phyloP scores from a whole-genome alignment of 106 monocot genomes.

The Platanthera zijinensis region DNA sequence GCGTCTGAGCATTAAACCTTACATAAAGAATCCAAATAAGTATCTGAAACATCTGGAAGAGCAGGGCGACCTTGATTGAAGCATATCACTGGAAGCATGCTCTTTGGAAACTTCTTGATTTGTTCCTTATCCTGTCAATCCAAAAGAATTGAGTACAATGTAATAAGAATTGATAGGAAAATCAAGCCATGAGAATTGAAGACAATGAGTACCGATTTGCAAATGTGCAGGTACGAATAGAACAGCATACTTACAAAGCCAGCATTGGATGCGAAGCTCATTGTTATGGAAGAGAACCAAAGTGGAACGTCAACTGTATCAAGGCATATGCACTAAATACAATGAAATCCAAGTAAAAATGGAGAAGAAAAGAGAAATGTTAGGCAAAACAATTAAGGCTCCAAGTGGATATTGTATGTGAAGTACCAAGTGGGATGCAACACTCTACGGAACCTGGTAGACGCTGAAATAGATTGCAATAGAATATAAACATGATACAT shows the following conservation, averaged over 20 bases:
- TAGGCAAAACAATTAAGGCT: background rate
- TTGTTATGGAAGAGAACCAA: slow-evolving; percentile 42
- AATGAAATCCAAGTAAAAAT: background rate
- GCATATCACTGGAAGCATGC: slow-evolving; percentile 58
- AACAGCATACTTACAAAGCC: slow-evolving; percentile 45
- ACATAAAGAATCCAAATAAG: slow-evolving; percentile 55
- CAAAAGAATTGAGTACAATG: too few species aligned
- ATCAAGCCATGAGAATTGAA: slow-evolving; percentile 4
- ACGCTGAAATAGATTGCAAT: too few species aligned
- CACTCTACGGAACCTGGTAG: too few species aligned
- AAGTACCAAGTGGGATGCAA: background rate
- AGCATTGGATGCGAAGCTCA: slow-evolving; percentile 28
- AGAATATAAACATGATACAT: too few species aligned
- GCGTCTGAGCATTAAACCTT: slow-evolving; percentile 15
- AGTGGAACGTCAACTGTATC: slow-evolving; percentile 59
- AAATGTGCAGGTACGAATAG: background rate
- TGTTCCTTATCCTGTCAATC: slow-evolving; percentile 34
- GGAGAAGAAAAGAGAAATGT: background rate
- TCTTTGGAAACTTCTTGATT: slow-evolving; percentile 29
- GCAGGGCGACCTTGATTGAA: slow-evolving; percentile 65
- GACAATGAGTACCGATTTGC: too few species aligned
- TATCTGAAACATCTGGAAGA: slow-evolving; percentile 72
- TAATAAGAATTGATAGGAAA: too few species aligned
- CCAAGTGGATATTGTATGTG: background rate
- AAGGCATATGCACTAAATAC: slow-evolving; percentile 7